Base-by-base conservation (phyloP, 495 filamentous ascomycete genomes). In the Penicillium soppii region DNA sequence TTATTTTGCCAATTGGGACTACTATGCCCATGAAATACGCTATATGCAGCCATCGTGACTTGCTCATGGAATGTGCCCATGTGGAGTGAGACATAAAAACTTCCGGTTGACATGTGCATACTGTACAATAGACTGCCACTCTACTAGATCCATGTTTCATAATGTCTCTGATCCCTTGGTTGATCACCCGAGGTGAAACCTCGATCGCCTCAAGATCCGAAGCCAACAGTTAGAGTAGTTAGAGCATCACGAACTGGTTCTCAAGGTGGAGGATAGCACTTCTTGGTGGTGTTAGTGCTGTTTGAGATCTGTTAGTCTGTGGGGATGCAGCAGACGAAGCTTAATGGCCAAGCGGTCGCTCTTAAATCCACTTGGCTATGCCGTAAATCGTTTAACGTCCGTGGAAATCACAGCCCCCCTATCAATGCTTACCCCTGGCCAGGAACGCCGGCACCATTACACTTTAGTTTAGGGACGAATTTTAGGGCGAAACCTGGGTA, bases 241-340 rank as follows among this genome's bases (percentile, higher is more conserved):
- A 53, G 17, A 30, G 7, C 12, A 17, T 43, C 21, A 57, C 50
- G 53, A 52, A 62, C 58, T 50, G 55, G 58, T 59, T 59, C 58
- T 38, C 43, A 40, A 51, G 15, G 38, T 40, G 43, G 40, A 38
- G 47, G 7, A 20, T 8, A 36, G 47, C 12, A 20, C 21, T 41
- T 41, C 13, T 32, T 27, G 25, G 25, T n/a, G 10, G 29, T 32
- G 29, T 32, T 62, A 59, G 53, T 45, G 37, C 50, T 15, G 40
- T 54, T 52, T 56, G 21, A 44, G 32, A 22, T 12, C 42, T 13
- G 30, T 39, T 58, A 62, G 51, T 53, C 39, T 50, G 52, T 54
- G 59, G 56, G 38, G 50, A 36, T 40, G 12, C n/a, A 7, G 32
- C 20, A 29, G 10, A 37, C 19, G 19, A 41, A 41, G 26, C 20